Evolutionary conservation across 306 rosid genomes (phyloP).

Genomic region (Prinsepia uniflora): DNA sequence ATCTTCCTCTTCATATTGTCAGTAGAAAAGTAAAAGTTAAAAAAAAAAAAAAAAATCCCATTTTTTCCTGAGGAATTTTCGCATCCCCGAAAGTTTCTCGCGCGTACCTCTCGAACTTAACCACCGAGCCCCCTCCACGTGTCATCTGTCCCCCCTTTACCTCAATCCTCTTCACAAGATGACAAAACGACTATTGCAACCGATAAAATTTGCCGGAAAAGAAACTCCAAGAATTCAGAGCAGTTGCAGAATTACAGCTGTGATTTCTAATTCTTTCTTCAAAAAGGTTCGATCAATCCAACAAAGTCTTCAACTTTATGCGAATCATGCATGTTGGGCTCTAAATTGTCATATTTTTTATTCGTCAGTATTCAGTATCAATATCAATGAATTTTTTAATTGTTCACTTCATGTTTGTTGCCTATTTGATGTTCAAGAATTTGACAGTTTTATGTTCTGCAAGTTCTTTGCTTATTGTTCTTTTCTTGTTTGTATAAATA

Average conservation of each 20-base stretch:
- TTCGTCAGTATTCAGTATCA: neutral
- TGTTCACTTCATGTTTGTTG: neutral
- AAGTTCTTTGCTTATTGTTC: neutral
- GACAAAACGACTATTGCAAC: neutral
- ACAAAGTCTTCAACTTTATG: neutral
- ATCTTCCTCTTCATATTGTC: neutral
- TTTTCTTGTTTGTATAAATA: neutral
- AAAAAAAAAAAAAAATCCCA: too few species aligned
- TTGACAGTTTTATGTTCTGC: neutral
- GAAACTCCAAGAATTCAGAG: neutral
- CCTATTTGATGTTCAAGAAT: neutral
- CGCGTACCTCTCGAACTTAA: neutral
- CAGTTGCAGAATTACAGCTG: neutral
- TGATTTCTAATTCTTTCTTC: neutral
- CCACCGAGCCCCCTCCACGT: slow-evolving; percentile 15
- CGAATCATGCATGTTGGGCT: neutral
- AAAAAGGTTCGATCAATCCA: slow-evolving; percentile 5
- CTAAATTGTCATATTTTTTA: neutral
- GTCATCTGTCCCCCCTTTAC: neutral
- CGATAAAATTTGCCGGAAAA: neutral
- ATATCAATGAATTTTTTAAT: neutral
- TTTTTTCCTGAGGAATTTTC: neutral
- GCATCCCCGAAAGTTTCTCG: neutral
- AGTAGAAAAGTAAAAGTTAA: too few species aligned
- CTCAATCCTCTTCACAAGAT: neutral